Evolutionary conservation across 768 basidiomycete species (phyloP), one percentile per base, ranked within the genome.

Genomic region (Pulveroboletus sp.): DNA sequence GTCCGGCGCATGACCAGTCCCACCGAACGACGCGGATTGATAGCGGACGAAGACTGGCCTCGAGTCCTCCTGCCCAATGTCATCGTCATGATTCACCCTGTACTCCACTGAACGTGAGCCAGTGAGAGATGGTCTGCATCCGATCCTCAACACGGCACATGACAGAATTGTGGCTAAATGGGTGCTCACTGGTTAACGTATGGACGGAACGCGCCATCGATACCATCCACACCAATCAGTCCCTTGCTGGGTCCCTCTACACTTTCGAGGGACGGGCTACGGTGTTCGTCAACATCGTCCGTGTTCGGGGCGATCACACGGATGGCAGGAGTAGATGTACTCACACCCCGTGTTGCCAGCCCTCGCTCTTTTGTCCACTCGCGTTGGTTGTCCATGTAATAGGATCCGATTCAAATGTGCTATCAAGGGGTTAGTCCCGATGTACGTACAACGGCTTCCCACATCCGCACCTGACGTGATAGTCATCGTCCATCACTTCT

Each of bases 131-230:
- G 43, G 43, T 28, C 56, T 53, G 18, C 2, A 5, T 35, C 26
- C 14, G 15, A 8, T 11, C 17, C 3, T 52, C 28, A 54, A 18
- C 26, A 35, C 12, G 8, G 12, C 12, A 2, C 24, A 2, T 1
- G 1, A 24, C 5, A 5, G 26, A 14, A 12, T 24, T 12, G 15
- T 6, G 8, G 3, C 5, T 1, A 11, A 9, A 32, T 21, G n/a
- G 21, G 39, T 26, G 40, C 52, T 24, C 12, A 61, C 60, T 49
- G 51, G 18, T 52, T 48, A 18, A 30, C 40, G 21, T 37, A 41
- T 42, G 46, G 26, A 24, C 9, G 12, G 12, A 54, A 3, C n/a
- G 4, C 3, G 31, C 47, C 50, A 8, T 30, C 52, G 26, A 48
- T 36, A 14, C 51, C 59, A 37, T 47, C 49, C 21, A 54, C 44